Evolutionary conservation across 257 asterid species (phyloP), one percentile per base, ranked within the genome.

Genomic region (Fraxinus pennsylvanica): DNA sequence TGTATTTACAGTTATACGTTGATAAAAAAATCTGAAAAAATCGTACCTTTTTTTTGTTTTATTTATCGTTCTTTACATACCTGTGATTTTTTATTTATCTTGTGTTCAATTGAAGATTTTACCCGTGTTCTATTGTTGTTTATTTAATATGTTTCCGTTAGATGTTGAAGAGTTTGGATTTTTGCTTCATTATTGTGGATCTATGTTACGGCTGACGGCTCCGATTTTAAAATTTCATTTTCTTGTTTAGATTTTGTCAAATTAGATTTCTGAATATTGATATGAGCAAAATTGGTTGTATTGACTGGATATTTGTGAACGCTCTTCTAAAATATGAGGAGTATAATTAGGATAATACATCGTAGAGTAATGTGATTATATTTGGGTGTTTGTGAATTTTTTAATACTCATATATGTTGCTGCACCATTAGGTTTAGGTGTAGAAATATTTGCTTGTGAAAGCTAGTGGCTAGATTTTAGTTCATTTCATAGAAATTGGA

Each of bases 61-160:
- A 59, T 59, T 43, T 43, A 21, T 59, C 4, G 14, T 59, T 59
- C 25, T 22, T 59, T 59, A 6, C 29, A 59, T 21, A 59, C 67
- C 67, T 59, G 32, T 59, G 32, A 57, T 59, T 59, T n/a, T 59
- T 59, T n/a, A 14, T 21, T 6, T 21, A 21, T 59, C 67, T 59
- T 59, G 67, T 59, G 67, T 59, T 59, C 29, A 59, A 7, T 21
- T 22, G 32, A 59, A 21, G 67, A n/a, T 59, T 59, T 59, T 59
- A 59, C 67, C 67, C 13, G 13, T 21, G 30, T 59, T 59, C 30
- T 21, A 22, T 22, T 21, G 7, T 1, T 59, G 27, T 59, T 21
- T 59, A 59, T 59, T 21, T 21, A 6, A 47, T 59, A 21, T 22
- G 52, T 43, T 87, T 2, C 97, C 96, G 32, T 59, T 59, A 15